Base-by-base conservation (phyloP, 2,329 filamentous ascomycete species). In the Aspergillus amoenus region DNA sequence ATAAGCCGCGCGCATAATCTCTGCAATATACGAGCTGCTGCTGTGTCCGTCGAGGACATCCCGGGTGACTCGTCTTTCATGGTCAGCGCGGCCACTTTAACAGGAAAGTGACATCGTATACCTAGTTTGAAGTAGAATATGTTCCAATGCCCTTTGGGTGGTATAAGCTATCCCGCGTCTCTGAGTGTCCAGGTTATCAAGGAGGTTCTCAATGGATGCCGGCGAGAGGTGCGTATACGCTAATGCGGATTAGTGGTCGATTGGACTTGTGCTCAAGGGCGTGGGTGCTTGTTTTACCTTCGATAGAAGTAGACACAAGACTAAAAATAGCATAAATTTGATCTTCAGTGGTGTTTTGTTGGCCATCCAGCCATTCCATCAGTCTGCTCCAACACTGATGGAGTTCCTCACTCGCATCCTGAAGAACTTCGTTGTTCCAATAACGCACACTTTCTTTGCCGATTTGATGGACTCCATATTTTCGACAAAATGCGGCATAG, bases 341-440 rank as follows among this genome's bases (percentile, higher is more conserved):
- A 7, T 32, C 22, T 24, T 42, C 41, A 44, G 39, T 21, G 15
- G 18, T 18, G 30, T 40, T 13, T 15, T 30, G 39, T 15, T 50
- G 40, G 13, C 24, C 13, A 30, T 21, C 5, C 17, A 56, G 22
- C 41, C 17, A 40, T 22, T 37, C 21, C n/a, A 51, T 15, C n/a
- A 56, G 27, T 3, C 47, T 32, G 13, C 22, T 41, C 54, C 54
- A 52, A 5, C 32, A 11, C 13, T 18, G 8, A 8, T 17, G 13
- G 13, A 56, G 54, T n/a, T 51, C 27, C 22, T 41, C 41, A 3
- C 9, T 45, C 13, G 30, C 40, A 9, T 37, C 30, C 15, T 45
- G 30, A 17, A 63, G 55, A 22, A 64, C 37, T 21, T 63, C 61
- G 5, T 59, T 37, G 22, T 64, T 64, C 62, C 62, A 64, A 44